Percentiles rank a stretch among this genome's conserved stretches.
phyloP scores from a whole-genome alignment of 2,329 filamentous ascomycete species.

The Neopestalotiopsis clavispora region DNA sequence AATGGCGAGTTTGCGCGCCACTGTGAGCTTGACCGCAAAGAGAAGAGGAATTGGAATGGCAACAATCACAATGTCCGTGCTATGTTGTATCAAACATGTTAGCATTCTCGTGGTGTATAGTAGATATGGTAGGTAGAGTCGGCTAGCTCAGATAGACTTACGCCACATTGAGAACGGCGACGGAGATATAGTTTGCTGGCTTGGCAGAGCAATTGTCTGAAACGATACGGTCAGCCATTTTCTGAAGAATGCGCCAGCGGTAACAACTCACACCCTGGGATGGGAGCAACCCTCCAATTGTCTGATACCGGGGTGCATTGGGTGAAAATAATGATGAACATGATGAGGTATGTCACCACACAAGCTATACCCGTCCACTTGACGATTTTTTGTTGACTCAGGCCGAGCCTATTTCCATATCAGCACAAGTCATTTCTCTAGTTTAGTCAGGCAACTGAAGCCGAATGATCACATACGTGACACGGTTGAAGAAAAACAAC shows the following conservation, averaged over 20 bases:
- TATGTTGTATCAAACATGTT: constrained; percentile 19
- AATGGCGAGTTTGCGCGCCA: constrained; percentile 43
- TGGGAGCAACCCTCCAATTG: constrained; percentile 1
- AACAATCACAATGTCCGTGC: constrained; percentile 45
- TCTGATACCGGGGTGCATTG: constrained; percentile 7
- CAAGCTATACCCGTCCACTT: constrained; percentile 1
- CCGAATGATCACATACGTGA: constrained; percentile 41
- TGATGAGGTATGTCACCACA: not conserved
- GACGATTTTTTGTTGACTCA: not conserved
- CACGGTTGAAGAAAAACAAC: constrained; percentile 46
- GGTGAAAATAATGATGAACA: not conserved
- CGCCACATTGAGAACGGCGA: constrained; percentile 5
- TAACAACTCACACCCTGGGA: not conserved
- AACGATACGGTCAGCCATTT: not conserved
- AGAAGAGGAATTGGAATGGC: constrained; percentile 46
- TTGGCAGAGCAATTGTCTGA: not conserved
- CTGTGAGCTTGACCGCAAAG: constrained; percentile 42
- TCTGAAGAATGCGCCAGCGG: not conserved
- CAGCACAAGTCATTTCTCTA: not conserved
- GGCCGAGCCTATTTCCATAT: not conserved
- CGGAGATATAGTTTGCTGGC: constrained; percentile 1
- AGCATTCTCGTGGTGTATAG: not conserved
- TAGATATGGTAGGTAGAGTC: not conserved
- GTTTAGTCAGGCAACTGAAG: not conserved
- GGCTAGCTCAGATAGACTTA: not conserved